Evolutionary conservation across 257 asterid genomes (phyloP), one percentile per base, ranked within the genome.

Genomic region (Salvia rosmarinus): DNA sequence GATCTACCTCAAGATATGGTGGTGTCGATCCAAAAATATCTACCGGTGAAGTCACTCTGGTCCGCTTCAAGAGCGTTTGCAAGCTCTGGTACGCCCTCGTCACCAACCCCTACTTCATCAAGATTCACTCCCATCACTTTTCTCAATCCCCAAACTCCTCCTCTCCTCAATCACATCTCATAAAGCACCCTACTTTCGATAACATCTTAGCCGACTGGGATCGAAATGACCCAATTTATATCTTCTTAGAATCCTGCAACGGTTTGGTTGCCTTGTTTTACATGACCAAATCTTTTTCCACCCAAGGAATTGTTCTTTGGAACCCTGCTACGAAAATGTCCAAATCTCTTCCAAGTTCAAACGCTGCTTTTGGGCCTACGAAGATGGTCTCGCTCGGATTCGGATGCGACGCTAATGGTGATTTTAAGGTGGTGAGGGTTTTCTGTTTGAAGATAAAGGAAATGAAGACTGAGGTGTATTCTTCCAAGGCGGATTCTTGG

Each of bases 371-470:
- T 1, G 71, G 57, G 46, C 4, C 1, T 3, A 14, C 70, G 0
- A n/a, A 4, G n/a, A 8, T 13, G 30, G 63, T 39, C 10, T 63
- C 71, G 5, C 57, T 73, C 6, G 77, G 77, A 1, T 64, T 64
- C 9, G 77, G 57, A 35, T 73, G 46, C 25, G 61, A 64, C 6
- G 23, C 5, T 0, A 58, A 37, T 1, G 21, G 1, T 1, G 77
- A 73, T 52, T 63, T 51, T 12, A 73, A 73, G 56, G 77, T 73
- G n/a, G 77, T 73, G 58, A 39, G 77, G 28, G 30, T 73, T 2
- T n/a, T n/a, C n/a, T n/a, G n/a, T n/a, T n/a, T n/a, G n/a, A n/a
- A n/a, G n/a, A n/a, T n/a, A n/a, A n/a, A 21, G 23, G 35, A 59
- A 1, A 47, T 14, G 37, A 66, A 10, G 8, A 55, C 23, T 23